Evolutionary conservation across 2,329 filamentous ascomycete species (phyloP).

Genomic region (Macrophomina tecta): DNA sequence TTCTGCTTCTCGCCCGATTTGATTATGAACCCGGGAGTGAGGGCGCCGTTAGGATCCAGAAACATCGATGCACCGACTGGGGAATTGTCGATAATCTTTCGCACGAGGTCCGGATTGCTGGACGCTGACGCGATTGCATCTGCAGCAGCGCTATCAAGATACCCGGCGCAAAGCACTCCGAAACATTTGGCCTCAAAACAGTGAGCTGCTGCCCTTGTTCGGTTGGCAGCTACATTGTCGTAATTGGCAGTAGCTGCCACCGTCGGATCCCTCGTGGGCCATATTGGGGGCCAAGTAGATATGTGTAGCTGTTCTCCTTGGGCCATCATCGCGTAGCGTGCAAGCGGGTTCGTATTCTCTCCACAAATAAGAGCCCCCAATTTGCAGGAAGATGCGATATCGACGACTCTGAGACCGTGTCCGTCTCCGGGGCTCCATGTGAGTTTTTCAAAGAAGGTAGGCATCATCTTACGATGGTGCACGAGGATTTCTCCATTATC

Average conservation of each 20-base stretch:
- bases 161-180: constrained; percentile 56
- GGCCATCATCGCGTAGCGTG: constrained; percentile 59
- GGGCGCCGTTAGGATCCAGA: constrained; percentile 57
- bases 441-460: constrained; percentile 64
- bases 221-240: constrained; percentile 61
- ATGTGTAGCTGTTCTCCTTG: constrained; percentile 64
- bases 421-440: constrained; percentile 62
- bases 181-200: constrained; percentile 66
- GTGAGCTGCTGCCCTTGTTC: constrained; percentile 59
- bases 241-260: constrained; percentile 48
- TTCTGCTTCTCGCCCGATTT: constrained; percentile 33
- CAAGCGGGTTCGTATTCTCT: constrained; percentile 64
- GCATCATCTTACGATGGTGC: constrained; percentile 61
- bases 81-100: constrained; percentile 44
- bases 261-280: constrained; percentile 53
- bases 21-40: constrained; percentile 47
- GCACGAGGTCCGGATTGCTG: constrained; percentile 37
- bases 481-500: constrained; percentile 53
- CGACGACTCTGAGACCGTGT: constrained; percentile 53
- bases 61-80: constrained; percentile 57
- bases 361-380: constrained; percentile 62
- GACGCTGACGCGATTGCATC: constrained; percentile 42
- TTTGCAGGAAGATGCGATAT: constrained; percentile 51
- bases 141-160: constrained; percentile 50
- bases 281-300: constrained; percentile 61